Evolutionary conservation across 805 yeast genomes (phyloP).

Genomic region (Zygosaccharomyces gambellarensis): DNA sequence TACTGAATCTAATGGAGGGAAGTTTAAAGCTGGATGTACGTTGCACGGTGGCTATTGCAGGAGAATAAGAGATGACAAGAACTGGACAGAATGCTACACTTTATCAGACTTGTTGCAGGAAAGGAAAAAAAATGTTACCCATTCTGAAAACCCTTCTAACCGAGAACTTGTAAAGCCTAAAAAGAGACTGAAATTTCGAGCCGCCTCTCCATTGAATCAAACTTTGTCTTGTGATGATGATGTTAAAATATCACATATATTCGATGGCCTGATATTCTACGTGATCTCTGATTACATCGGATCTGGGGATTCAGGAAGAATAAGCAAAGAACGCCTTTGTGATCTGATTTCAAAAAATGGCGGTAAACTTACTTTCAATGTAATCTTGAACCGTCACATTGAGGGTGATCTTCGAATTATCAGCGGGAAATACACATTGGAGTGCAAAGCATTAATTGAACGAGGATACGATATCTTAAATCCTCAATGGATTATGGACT

Average conservation of each 20-base stretch:
- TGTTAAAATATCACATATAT: slow-evolving; percentile 34
- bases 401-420: slow-evolving; percentile 29
- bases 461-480: slow-evolving; percentile 55
- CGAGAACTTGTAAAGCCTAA: slow-evolving; percentile 30
- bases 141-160: slow-evolving; percentile 18
- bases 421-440: slow-evolving; percentile 38
- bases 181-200: slow-evolving; percentile 29
- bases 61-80: slow-evolving; percentile 63
- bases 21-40: slow-evolving; percentile 63
- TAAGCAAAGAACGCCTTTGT: slow-evolving; percentile 36
- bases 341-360: slow-evolving; percentile 44
- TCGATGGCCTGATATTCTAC: slow-evolving; percentile 44
- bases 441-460: slow-evolving; percentile 37
- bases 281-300: slow-evolving; percentile 49
- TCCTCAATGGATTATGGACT: slow-evolving; percentile 71
- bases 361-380: slow-evolving; percentile 42
- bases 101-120: slow-evolving; percentile 42
- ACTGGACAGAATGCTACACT: slow-evolving; percentile 50
- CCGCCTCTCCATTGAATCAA: slow-evolving; percentile 8
- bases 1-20: slow-evolving; percentile 38
- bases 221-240: slow-evolving; percentile 1
- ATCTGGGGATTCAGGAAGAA: slow-evolving; percentile 19
- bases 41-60: slow-evolving; percentile 73
- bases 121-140: slow-evolving; percentile 9
- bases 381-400: slow-evolving; percentile 17